phyloP scores from a whole-genome alignment of 441 rosid genomes.

The Aleurites moluccanus region DNA sequence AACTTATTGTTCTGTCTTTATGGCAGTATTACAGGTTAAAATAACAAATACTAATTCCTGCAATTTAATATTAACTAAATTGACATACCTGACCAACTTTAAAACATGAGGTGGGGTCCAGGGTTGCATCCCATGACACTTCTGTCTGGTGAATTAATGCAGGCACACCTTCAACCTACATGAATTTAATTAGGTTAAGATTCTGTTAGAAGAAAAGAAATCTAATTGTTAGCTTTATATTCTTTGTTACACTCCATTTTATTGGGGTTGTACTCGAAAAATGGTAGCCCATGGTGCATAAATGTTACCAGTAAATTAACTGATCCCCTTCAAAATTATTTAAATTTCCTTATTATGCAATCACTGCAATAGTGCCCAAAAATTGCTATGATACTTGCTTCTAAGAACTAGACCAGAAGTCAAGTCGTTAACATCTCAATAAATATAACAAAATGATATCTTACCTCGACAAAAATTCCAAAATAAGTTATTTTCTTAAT shows the following conservation, averaged over 20 bases:
- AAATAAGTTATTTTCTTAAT: slow-evolving; percentile 45
- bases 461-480: slow-evolving; percentile 88
- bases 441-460: not conserved
- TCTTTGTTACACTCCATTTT: slow-evolving; percentile 2
- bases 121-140: slow-evolving; percentile 94
- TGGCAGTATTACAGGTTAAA: not conserved
- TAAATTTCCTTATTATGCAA: not conserved
- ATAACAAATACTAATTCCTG: not conserved
- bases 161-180: slow-evolving; percentile 82
- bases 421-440: not conserved
- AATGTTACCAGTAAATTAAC: not conserved
- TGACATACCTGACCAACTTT: slow-evolving; percentile 83
- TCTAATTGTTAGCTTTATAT: not conserved
- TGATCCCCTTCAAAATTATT: not conserved
- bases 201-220: not conserved
- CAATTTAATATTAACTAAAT: slow-evolving; percentile 17
- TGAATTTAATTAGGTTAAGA: slow-evolving; percentile 16
- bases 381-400: not conserved
- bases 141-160: slow-evolving; percentile 91
- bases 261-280: slow-evolving; percentile 6
- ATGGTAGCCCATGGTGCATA: not conserved
- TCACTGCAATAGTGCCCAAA: not conserved
- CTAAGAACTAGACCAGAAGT: not conserved
- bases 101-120: slow-evolving; percentile 76
- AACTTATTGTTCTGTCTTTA: not conserved